Evolutionary conservation across 768 basidiomycete species (phyloP).

Genomic region (Boletellus ananas): DNA sequence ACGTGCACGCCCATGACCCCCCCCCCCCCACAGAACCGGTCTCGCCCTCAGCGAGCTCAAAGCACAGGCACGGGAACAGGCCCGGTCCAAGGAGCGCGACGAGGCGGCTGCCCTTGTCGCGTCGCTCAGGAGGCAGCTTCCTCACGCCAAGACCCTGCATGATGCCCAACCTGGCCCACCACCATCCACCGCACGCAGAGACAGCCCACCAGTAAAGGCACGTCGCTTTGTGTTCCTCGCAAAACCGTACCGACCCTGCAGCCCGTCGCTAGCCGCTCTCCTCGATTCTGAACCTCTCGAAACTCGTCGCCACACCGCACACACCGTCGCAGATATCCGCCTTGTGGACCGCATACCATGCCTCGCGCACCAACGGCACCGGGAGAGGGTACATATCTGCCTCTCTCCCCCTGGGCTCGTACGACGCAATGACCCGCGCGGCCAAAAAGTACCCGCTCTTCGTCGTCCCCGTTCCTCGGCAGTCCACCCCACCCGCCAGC

Average conservation of each 20-base stretch:
- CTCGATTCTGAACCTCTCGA: slow-evolving; percentile 73
- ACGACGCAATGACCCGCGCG: slow-evolving; percentile 62
- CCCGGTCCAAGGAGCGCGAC: slow-evolving; percentile 30
- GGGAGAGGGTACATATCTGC: slow-evolving; percentile 86
- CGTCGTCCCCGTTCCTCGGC: slow-evolving; percentile 75
- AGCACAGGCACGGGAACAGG: slow-evolving; percentile 24
- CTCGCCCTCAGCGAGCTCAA: slow-evolving; percentile 38
- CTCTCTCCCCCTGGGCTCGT: slow-evolving; percentile 66
- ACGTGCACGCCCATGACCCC: too few species aligned
- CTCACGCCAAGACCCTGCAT: slow-evolving; percentile 5
- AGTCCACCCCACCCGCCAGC: slow-evolving; percentile 25
- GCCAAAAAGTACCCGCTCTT: slow-evolving; percentile 73
- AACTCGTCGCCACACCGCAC: slow-evolving; percentile 63
- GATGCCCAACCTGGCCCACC: slow-evolving; percentile 4
- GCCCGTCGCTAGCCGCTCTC: slow-evolving; percentile 79
- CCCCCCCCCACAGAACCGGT: slow-evolving; percentile 37
- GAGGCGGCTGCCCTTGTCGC: slow-evolving; percentile 15
- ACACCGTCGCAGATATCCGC: slow-evolving; percentile 70
- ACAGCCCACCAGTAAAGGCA: slow-evolving; percentile 67
- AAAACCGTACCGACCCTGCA: background rate
- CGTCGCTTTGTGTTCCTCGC: slow-evolving; percentile 11
- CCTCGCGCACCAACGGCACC: slow-evolving; percentile 72
- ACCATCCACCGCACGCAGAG: slow-evolving; percentile 40
- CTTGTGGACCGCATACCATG: slow-evolving; percentile 89
- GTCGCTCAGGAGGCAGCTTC: slow-evolving; percentile 11